Base-by-base conservation (phyloP, 2,329 filamentous ascomycete genomes). In the Magnaporthales sp. region DNA sequence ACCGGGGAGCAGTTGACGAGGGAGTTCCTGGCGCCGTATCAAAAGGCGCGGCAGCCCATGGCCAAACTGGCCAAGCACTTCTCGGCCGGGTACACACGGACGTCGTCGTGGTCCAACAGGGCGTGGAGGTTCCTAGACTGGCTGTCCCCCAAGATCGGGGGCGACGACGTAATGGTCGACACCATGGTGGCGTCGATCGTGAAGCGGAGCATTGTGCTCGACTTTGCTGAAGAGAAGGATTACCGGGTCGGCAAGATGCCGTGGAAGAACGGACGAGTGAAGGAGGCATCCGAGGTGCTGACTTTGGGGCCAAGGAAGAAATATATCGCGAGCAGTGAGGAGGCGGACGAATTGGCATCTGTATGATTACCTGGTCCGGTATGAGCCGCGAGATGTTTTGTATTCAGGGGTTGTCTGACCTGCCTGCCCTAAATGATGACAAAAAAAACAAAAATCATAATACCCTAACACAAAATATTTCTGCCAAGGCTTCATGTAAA, bases 161-260 rank as follows among this genome's bases (percentile, higher is more conserved):
- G 67, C 1, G 67, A 68, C 58, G 31, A 11, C 15, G 29, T 13
- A 6, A 62, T 46, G 26, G 27, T 64, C 32, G 58, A 65, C 22
- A 19, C 60, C 22, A 38, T 68, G 9, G 65, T 63, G 29, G 58
- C 67, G 54, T 60, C 67, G 15, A 38, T 65, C 46, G 38, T 68
- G 19, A 66, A 60, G 62, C n/a, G 63, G 38, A 58, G 65, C 29
- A 15, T 68, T 29, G 27, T 68, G 63, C 67, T 68, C n/a, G 67
- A 68, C 60, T 63, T 65, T 51, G 63, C 46, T 9, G 46, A 54
- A 19, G 63, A 65, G 63, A 26, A 46, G 26, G 63, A 58, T n/a
- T 30, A 51, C 63, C 63, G 63, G 8, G 46, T 26, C 38, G 63
- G 63, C 11, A 65, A 29, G 63, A 32, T 65, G 15, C 63, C 63